Conservation (phyloP, 2,329 filamentous ascomycete genomes). For the Curvularia sp. region DNA sequence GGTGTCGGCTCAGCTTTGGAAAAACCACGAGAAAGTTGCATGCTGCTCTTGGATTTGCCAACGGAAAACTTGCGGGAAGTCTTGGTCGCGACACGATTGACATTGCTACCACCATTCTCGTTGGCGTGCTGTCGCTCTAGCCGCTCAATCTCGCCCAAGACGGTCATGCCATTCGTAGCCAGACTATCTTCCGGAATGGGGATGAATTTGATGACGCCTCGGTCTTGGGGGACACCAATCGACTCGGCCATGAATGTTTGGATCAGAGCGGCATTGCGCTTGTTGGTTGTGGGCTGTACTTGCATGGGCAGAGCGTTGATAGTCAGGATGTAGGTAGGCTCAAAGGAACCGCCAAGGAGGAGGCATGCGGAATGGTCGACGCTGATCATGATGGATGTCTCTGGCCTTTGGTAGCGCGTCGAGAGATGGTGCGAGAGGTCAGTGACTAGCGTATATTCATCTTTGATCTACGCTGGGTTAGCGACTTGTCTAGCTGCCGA, state of each 20-base stretch:
- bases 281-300: slow-evolving; percentile 77
- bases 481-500: slow-evolving; percentile 20
- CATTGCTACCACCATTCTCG: slow-evolving; percentile 47
- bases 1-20: slow-evolving; percentile 40
- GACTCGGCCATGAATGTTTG: slow-evolving; percentile 77
- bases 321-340: slow-evolving; percentile 80
- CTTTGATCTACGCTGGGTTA: slow-evolving; percentile 65
- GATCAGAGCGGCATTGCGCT: slow-evolving; percentile 78
- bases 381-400: slow-evolving; percentile 75
- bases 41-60: slow-evolving; percentile 49
- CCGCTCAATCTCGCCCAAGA: slow-evolving; percentile 71
- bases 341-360: slow-evolving; percentile 75
- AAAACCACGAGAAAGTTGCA: slow-evolving; percentile 44
- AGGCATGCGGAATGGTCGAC: slow-evolving; percentile 79
- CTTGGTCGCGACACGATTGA: slow-evolving; percentile 54
- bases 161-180: slow-evolving; percentile 73
- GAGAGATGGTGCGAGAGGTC: slow-evolving; percentile 77
- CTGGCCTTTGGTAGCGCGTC: slow-evolving; percentile 75
- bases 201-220: slow-evolving; percentile 77
- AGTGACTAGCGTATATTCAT: slow-evolving; percentile 77
- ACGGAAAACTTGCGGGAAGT: slow-evolving; percentile 45
- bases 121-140: slow-evolving; percentile 57
- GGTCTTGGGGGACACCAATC: slow-evolving; percentile 68
- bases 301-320: slow-evolving; percentile 74
- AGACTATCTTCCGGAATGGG: slow-evolving; percentile 74